Base-by-base conservation (phyloP, 1,139 yeast species). In the Lodderomyces oxycetoniae region DNA sequence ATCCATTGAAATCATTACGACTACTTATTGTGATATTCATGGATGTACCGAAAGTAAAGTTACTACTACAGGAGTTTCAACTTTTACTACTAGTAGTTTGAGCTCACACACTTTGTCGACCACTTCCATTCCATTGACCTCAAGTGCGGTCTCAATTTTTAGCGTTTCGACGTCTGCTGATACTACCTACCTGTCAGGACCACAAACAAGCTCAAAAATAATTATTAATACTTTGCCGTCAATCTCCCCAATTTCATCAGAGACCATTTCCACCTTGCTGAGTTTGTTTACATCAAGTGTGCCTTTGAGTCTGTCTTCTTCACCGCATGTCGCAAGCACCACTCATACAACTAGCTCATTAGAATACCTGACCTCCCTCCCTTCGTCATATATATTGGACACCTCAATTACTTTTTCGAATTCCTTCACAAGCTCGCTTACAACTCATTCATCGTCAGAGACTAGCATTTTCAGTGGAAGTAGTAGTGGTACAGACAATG, bases 401-500 rank as follows among this genome's bases (percentile, higher is more conserved):
- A 11, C 14, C n/a, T n/a, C 7, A n/a, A 13, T 9, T 7, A 17
- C 34, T 27, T 15, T 19, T 14, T n/a, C 28, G 11, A 13, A 4
- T n/a, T 24, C 33, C 28, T 13, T 17, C 28, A n/a, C 8, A 9
- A 20, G 10, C 8, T 9, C n/a, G 10, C 8, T n/a, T 8, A 20
- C 23, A 20, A n/a, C 23, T 20, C 23, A 9, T 8, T 20, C 23
- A n/a, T 8, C 23, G n/a, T 8, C 10, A 9, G 23, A 20, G n/a
- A 20, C 23, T 20, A 20, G 10, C 23, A 9, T n/a, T 9, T 9
- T n/a, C 8, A 20, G 10, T 20, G 8, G 10, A 9, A n/a, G n/a
- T 20, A 23, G 29, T 1, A 42, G 42, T 20, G 29, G 35, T 14
- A 39, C 49, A 12, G 40, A 55, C 35, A 50, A n/a, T 8, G 23